Evolutionary conservation across 2,329 filamentous ascomycete genomes (phyloP).

Genomic region (Verticillium nubilum): DNA sequence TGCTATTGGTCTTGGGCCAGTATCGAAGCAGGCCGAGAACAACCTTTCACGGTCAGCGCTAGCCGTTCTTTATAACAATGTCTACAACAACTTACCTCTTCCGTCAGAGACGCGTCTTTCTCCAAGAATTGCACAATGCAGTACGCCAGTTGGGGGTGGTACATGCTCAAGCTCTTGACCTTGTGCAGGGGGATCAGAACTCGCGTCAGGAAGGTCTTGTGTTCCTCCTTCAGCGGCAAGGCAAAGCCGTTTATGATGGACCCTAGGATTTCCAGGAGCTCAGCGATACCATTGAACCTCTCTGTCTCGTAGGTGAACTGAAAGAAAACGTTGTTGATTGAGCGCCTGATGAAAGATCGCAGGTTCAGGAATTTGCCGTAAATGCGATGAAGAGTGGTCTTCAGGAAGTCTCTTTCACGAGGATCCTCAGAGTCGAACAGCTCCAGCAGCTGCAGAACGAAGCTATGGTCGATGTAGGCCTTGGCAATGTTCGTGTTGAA

Average conservation of each 20-base stretch:
- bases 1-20: slow-evolving; percentile 99
- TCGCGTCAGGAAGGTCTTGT: slow-evolving; percentile 94
- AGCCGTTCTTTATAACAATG: slow-evolving; percentile 2
- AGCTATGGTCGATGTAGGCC: slow-evolving; percentile 96
- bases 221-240: slow-evolving; percentile 92
- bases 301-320: slow-evolving; percentile 99
- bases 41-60: slow-evolving; percentile 51
- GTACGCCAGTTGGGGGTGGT: slow-evolving; percentile 95
- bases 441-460: slow-evolving; percentile 94
- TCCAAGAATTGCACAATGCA: slow-evolving; percentile 99
- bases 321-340: slow-evolving; percentile 99
- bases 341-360: slow-evolving; percentile 92
- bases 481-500: slow-evolving; percentile 99
- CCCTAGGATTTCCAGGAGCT: slow-evolving; percentile 90
- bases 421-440: slow-evolving; percentile 98
- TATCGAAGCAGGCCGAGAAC: slow-evolving; percentile 91
- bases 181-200: slow-evolving; percentile 94
- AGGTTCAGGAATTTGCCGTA: slow-evolving; percentile 99
- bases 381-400: slow-evolving; percentile 95
- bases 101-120: slow-evolving; percentile 93
- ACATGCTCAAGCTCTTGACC: slow-evolving; percentile 99
- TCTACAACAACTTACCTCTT: slow-evolving; percentile 62
- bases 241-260: slow-evolving; percentile 99
- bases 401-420: slow-evolving; percentile 91
- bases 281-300: slow-evolving; percentile 95